Percentiles rank a stretch among this genome's conserved stretches.
Conservation (phyloP, 2,329 filamentous ascomycete genomes). For the Penicillium sp. region DNA sequence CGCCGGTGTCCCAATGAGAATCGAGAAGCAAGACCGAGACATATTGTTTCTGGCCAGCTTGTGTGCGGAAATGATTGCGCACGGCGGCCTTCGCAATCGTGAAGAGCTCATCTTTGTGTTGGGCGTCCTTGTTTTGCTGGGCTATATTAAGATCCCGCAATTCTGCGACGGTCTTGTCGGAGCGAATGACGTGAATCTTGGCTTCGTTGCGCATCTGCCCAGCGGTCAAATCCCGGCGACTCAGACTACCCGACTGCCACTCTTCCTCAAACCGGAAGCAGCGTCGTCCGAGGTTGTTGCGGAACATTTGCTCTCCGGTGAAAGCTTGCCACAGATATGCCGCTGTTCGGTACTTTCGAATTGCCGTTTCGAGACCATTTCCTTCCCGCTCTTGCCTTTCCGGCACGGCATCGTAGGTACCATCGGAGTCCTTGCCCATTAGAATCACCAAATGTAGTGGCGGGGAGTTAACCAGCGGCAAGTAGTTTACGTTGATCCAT, state of each 20-base stretch:
- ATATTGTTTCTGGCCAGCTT: constrained; percentile 80
- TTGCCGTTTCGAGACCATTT: constrained; percentile 77
- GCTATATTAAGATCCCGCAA: constrained; percentile 77
- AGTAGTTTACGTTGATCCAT: constrained; percentile 82
- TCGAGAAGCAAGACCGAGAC: constrained; percentile 88
- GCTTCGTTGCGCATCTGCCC: constrained; percentile 86
- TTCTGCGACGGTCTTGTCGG: constrained; percentile 82
- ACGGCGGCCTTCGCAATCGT: constrained; percentile 78
- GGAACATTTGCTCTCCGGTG: constrained; percentile 93
- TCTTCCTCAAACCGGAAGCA: constrained; percentile 93
- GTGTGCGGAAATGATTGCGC: constrained; percentile 73
- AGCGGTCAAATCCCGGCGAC: constrained; percentile 70
- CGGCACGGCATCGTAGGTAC: constrained; percentile 80
- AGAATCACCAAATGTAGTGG: constrained; percentile 89
- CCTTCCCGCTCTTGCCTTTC: constrained; percentile 77
- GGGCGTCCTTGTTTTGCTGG: constrained; percentile 74
- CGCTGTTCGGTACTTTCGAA: constrained; percentile 91
- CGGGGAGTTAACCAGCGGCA: constrained; percentile 76
- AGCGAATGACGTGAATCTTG: constrained; percentile 82
- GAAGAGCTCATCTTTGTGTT: constrained; percentile 74
- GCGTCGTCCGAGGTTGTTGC: constrained; percentile 82
- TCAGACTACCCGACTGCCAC: constrained; percentile 84
- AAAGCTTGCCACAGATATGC: constrained; percentile 98
- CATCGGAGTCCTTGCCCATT: constrained; percentile 83
- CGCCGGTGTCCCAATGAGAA: constrained; percentile 78